Conservation (phyloP, 176 grass and related monocot genomes). For the Panicum miliaceum region DNA sequence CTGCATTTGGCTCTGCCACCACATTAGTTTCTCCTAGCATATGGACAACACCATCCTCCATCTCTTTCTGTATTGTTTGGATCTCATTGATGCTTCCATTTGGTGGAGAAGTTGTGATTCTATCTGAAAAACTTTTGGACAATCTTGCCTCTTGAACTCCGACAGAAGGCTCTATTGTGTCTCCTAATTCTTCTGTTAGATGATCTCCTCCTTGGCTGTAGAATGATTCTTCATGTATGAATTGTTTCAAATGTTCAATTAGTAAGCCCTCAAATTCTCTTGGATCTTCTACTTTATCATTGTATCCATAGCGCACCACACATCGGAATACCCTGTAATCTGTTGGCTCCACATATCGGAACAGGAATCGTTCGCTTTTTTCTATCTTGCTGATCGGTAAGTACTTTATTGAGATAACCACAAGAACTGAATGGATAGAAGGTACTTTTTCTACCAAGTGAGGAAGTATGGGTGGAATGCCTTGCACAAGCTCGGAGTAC, state of each 20-base stretch:
- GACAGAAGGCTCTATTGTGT: constrained; percentile 19
- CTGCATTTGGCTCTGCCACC: constrained; percentile 46
- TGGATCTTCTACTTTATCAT: constrained; percentile 65
- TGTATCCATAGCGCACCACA: constrained; percentile 77
- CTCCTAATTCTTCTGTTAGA: constrained; percentile 38
- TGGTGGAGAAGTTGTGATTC: constrained; percentile 16
- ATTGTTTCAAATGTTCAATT: constrained; percentile 59
- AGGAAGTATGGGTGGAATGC: constrained; percentile 75
- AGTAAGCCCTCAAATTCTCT: constrained; percentile 58
- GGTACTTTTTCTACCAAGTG: constrained; percentile 67
- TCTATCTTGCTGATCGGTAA: constrained; percentile 70
- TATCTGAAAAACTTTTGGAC: constrained; percentile 28
- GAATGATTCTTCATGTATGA: constrained; percentile 58
- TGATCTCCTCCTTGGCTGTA: constrained; percentile 42
- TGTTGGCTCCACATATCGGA: constrained; percentile 55
- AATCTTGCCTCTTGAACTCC: constrained; percentile 34
- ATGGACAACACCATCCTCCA: constrained; percentile 64
- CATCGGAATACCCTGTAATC: constrained; percentile 61
- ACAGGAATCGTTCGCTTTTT: constrained; percentile 57
- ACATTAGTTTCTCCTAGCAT: constrained; percentile 64
- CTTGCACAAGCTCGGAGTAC: constrained; percentile 75
- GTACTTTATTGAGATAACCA: constrained; percentile 75
- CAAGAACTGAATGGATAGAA: constrained; percentile 66
- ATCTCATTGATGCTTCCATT: constrained; percentile 42
- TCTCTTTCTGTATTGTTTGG: constrained; percentile 48